Evolutionary conservation across 345 rosid genomes (phyloP).

Genomic region (Citrus cavaleriei): DNA sequence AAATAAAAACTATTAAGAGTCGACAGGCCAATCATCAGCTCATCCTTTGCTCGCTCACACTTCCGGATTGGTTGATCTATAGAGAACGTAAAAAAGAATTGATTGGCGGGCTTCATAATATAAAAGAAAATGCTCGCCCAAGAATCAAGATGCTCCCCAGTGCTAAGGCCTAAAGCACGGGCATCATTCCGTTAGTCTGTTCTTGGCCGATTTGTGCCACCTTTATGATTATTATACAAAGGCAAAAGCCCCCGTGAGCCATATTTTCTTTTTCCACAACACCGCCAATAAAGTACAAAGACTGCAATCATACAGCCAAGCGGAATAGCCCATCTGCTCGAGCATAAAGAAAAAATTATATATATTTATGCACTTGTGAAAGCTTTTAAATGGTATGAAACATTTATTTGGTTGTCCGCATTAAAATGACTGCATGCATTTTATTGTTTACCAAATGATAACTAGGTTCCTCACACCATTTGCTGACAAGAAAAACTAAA

Average conservation of each 20-base stretch:
- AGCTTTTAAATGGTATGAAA: neutral
- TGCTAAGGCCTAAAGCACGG: neutral
- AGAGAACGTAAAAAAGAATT: neutral
- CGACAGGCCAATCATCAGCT: conserved; percentile 8
- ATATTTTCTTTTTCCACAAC: conserved; percentile 71
- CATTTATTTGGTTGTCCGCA: neutral
- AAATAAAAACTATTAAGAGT: too few relatives aligned
- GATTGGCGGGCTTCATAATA: conserved; percentile 25
- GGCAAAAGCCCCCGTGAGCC: conserved; percentile 78
- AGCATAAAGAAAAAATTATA: neutral
- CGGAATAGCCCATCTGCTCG: conserved; percentile 89
- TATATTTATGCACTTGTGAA: neutral
- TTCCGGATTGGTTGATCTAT: neutral
- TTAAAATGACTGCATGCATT: neutral
- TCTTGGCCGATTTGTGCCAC: conserved; percentile 60
- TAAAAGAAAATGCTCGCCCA: conserved; percentile 30
- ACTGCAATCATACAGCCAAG: conserved; percentile 44
- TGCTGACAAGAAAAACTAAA: too few relatives aligned
- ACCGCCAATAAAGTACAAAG: conserved; percentile 73
- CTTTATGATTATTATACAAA: conserved; percentile 51
- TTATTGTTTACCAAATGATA: too few relatives aligned
- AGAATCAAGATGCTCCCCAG: conserved; percentile 8
- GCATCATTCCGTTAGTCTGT: conserved; percentile 46
- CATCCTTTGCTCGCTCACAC: conserved; percentile 11
- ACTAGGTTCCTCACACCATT: too few relatives aligned